Conservation (phyloP, 169 alveolate species). For the Theileria luwenshuni region DNA sequence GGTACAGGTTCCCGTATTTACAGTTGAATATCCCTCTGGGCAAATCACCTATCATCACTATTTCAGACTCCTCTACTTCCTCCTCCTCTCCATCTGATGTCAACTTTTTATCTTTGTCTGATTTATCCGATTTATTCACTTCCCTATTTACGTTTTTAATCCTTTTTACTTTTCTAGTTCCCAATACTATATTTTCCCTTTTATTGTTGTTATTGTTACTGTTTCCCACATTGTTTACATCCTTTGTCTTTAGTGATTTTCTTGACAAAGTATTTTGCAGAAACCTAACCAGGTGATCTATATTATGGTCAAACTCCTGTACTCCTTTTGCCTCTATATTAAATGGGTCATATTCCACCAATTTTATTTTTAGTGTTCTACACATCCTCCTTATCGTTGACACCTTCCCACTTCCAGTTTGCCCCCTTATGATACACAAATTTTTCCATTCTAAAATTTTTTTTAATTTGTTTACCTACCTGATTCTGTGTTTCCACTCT, state of each 20-base stretch:
- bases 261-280: slow-evolving; percentile 44
- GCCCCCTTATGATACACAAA: slow-evolving; percentile 55
- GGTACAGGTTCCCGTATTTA: slow-evolving; percentile 14
- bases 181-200: not conserved
- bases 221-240: not conserved
- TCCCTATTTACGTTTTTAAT: not conserved
- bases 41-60: slow-evolving; percentile 39
- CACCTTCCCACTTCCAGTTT: slow-evolving; percentile 63
- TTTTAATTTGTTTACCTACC: not conserved
- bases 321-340: slow-evolving; percentile 18
- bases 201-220: no score
- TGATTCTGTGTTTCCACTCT: not conserved
- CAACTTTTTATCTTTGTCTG: not conserved
- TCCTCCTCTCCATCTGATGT: slow-evolving; percentile 12
- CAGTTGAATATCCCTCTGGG: slow-evolving; percentile 39
- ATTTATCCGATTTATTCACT: not conserved
- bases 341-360: slow-evolving; percentile 65
- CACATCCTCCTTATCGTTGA: slow-evolving; percentile 55
- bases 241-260: slow-evolving; percentile 30
- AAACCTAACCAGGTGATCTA: slow-evolving; percentile 36
- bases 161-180: slow-evolving; percentile 30
- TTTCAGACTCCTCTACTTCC: slow-evolving; percentile 33
- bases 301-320: slow-evolving; percentile 19
- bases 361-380: slow-evolving; percentile 29
- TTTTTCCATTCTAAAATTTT: slow-evolving; percentile 23